Conservation (phyloP, 208 protist species). For the Leishmania tropica region DNA sequence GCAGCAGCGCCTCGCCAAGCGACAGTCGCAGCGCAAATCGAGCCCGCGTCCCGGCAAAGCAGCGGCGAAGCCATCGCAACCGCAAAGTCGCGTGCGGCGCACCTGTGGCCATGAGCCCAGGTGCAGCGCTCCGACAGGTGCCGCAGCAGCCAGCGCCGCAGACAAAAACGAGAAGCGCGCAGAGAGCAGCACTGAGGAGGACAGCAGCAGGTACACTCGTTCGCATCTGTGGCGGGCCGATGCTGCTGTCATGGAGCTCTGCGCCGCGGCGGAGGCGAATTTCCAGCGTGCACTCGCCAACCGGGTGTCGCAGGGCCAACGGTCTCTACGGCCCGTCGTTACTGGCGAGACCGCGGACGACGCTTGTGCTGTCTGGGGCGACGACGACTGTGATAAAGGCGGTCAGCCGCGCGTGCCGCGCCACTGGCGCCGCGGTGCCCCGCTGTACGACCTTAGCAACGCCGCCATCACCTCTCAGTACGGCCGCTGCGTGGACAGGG, state of each 20-base stretch:
- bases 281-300: conserved; percentile 10
- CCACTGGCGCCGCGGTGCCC: conserved; percentile 4
- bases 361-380: background rate
- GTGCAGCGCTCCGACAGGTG: background rate
- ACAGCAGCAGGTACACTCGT: background rate
- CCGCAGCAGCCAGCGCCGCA: background rate
- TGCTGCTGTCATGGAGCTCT: background rate
- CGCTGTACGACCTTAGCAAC: conserved; percentile 33
- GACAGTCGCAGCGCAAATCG: background rate
- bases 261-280: conserved; percentile 14
- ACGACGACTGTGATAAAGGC: conserved; percentile 1
- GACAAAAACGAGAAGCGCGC: background rate
- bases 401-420: background rate
- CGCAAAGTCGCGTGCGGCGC: background rate
- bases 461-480: conserved; percentile 6
- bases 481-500: background rate
- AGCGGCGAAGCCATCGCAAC: background rate
- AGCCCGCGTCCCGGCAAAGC: background rate
- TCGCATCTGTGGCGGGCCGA: background rate
- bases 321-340: background rate
- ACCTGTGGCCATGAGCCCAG: background rate
- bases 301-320: background rate
- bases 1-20: background rate
- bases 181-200: background rate
- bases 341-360: background rate